A percentile compares a stretch with the other conserved stretches of the same genome.
Evolutionary conservation across 805 yeast species (phyloP).

Genomic region (Kodamaea hsintzibuensis): DNA sequence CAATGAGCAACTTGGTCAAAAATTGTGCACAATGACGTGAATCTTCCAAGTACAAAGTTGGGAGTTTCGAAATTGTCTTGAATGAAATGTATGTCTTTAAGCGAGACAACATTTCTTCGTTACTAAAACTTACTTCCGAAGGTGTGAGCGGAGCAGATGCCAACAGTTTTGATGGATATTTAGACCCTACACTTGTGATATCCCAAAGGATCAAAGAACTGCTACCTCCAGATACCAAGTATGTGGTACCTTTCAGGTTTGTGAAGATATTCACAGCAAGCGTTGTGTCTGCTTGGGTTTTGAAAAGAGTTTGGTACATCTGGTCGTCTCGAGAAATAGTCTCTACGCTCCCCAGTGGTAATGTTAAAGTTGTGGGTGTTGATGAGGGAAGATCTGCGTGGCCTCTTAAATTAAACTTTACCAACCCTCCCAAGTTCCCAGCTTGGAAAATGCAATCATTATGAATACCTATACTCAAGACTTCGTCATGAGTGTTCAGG

Average conservation of each 20-base stretch:
- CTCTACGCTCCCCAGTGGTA: constrained; percentile 6
- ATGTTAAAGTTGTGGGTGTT: background rate
- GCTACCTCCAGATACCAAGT: constrained; percentile 70
- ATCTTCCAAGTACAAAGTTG: constrained; percentile 68
- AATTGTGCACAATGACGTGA: constrained; percentile 85
- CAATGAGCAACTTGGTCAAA: constrained; percentile 59
- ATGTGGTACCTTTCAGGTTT: constrained; percentile 37
- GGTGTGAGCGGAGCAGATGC: background rate
- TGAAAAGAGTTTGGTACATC: background rate
- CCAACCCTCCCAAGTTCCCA: constrained; percentile 46
- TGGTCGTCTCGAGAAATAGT: constrained; percentile 15
- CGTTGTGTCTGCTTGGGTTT: constrained; percentile 27
- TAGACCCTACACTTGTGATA: constrained; percentile 27
- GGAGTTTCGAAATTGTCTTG: constrained; percentile 76
- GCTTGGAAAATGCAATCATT: constrained; percentile 65
- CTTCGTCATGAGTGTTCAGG: constrained; percentile 31
- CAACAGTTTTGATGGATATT: background rate
- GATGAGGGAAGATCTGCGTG: constrained; percentile 11
- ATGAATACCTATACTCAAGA: constrained; percentile 59
- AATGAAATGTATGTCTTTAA: constrained; percentile 63
- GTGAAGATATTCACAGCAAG: constrained; percentile 55
- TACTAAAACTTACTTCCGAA: constrained; percentile 30
- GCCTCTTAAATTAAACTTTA: constrained; percentile 26
- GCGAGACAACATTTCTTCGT: constrained; percentile 64
- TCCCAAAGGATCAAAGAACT: constrained; percentile 76